Evolutionary conservation across 2,329 filamentous ascomycete genomes (phyloP), one percentile per base, ranked within the genome.

Genomic region (Neonectria sp.): DNA sequence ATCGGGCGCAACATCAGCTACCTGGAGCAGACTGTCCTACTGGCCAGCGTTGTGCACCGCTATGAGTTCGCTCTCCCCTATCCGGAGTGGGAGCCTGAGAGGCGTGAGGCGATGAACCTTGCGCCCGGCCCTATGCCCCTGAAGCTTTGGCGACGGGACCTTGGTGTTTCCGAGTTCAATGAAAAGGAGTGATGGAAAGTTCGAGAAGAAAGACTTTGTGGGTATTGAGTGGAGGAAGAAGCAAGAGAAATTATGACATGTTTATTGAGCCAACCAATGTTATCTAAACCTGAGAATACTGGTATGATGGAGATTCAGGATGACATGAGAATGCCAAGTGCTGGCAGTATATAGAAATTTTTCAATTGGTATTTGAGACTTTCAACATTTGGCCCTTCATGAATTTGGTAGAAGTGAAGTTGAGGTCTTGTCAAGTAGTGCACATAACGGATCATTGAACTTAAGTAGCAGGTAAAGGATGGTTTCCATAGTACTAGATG

Each of bases 21-120:
- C 63, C 73, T 87, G 9, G 84, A 87, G 72, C 84, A 87, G 71
- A 81, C 81, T 2, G 80, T 86, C 6, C 65, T 84, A 2, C 31
- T 86, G 17, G 83, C 83, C 1, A 81, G 80, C 1, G 68, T 86
- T 17, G 74, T 86, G 0, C 80, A 83, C 68, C 75, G 81, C 0
- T 85, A 82, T 56, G 80, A 84, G 21, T 82, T 84, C 76, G 71
- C 70, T 2, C 49, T 77, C n/a, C 66, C 72, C 4, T 53, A 67
- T 27, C 56, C 66, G 2, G 66, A 68, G 25, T 76, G 68, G 62
- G 68, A 73, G 37, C 63, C 68, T 3, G 63, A 73, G 45, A 68
- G 69, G 29, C 57, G 63, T 27, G 73, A 76, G 55, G 62, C 72
- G 6, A 72, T 75, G 68, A 75, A 73, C 31, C 63, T 72, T 43